Evolutionary conservation across 208 protist genomes (phyloP), one percentile per base, ranked within the genome.

Genomic region (Crithidia acanthocephali): DNA sequence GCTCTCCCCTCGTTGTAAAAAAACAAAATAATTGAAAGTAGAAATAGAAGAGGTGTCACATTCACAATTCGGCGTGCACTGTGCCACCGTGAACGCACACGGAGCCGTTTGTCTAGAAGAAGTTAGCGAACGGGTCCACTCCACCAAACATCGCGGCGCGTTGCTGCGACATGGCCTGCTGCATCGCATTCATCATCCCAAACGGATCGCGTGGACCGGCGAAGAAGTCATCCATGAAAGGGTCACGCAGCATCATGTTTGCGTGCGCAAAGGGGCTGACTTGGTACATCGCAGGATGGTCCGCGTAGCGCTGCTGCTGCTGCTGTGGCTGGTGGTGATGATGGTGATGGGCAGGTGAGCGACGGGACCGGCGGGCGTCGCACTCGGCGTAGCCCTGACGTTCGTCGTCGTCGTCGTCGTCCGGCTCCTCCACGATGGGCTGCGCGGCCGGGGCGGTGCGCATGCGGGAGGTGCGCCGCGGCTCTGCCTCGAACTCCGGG

Each of bases 351-450:
- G 18, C 11, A 30, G 27, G 44, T 9, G 44, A 33, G 13, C 27
- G 15, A 27, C 28, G 27, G 30, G 8, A 32, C 33, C 23, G 44
- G 30, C 30, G 32, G 10, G 5, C 48, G 28, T 23, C 16, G 25
- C 28, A 22, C n/a, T n/a, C 44, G 44, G 1, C 60, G 30, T 64
- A 52, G 1, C 44, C 10, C 25, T 30, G 4, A 16, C 22, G 55
- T 15, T 52, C 33, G 40, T 69, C 8, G 15, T 42, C 59, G 1
- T 66, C 50, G 23, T 86, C 76, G 15, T 79, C 72, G 58, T 86
- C 81, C 0, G 81, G 81, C 48, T 86, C 81, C 37, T 86, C 76
- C 2, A 86, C 77, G 50, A 86, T 75, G 20, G 80, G 80, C 56
- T 72, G 57, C n/a, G 68, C 58, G 9, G 28, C 13, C 5, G 57